phyloP scores from a whole-genome alignment of 805 yeast genomes.

The Lipomyces anomalus region DNA sequence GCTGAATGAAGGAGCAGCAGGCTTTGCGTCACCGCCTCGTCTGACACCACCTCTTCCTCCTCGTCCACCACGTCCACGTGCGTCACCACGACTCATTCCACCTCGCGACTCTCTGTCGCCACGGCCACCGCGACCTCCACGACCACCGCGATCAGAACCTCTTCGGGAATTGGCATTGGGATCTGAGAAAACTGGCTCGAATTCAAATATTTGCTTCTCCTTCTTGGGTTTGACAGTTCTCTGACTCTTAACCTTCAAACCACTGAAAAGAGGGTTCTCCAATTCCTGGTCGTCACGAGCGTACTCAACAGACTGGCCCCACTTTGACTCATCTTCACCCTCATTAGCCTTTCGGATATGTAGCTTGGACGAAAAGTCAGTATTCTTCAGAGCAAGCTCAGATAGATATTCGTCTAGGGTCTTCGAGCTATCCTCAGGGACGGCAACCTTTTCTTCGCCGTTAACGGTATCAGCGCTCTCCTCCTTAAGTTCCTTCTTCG shows the following conservation, averaged over 20 bases:
- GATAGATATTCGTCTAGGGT: conserved; percentile 84
- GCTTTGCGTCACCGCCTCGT: conserved; percentile 32
- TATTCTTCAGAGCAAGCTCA: conserved; percentile 36
- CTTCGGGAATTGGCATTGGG: conserved; percentile 10
- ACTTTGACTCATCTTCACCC: conserved; percentile 47
- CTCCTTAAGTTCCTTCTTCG: conserved; percentile 34
- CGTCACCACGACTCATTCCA: conserved; percentile 32
- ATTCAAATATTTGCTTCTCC: conserved; percentile 72
- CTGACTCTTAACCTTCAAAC: too few relatives aligned
- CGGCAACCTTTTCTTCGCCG: conserved; percentile 37
- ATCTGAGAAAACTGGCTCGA: conserved; percentile 37
- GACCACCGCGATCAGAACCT: conserved; percentile 16
- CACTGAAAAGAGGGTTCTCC: conserved; percentile 47
- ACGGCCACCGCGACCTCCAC: conserved; percentile 34
- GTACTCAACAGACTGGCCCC: conserved; percentile 36
- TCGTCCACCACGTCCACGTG: conserved; percentile 23
- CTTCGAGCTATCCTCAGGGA: conserved; percentile 44
- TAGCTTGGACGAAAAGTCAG: conserved; percentile 26
- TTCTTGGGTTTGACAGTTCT: too few relatives aligned
- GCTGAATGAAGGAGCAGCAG: conserved; percentile 1
- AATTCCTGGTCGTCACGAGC: conserved; percentile 55
- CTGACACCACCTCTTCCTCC: conserved; percentile 30
- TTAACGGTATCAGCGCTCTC: conserved; percentile 31
- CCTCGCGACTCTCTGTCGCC: conserved; percentile 23
- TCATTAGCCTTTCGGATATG: conserved; percentile 46